Percentiles rank a stretch among this genome's conserved stretches.
phyloP scores from a whole-genome alignment of 2,329 filamentous ascomycete species.

The Xylaria polymorpha region DNA sequence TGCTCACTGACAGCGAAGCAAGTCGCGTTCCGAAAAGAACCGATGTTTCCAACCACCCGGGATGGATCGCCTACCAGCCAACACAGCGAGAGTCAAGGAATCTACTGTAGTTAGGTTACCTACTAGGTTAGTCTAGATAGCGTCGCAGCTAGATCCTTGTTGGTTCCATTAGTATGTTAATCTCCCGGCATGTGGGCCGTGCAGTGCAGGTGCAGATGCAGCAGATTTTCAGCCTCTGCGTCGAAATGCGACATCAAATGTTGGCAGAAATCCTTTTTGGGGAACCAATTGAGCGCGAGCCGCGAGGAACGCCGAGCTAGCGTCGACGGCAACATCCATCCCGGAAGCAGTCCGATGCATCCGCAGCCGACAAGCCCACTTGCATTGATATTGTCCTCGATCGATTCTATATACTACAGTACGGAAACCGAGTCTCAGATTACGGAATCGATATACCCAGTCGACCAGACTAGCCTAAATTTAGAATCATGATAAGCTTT shows the following conservation, averaged over 20 bases:
- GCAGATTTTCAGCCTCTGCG: slow-evolving; percentile 6
- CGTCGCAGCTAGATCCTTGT: neutral
- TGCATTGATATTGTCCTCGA: neutral
- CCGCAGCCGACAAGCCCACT: neutral
- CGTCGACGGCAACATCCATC: neutral
- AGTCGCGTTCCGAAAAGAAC: slow-evolving; percentile 20
- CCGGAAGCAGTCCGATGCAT: neutral
- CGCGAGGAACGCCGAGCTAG: neutral
- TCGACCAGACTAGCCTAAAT: neutral
- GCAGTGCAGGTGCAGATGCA: slow-evolving; percentile 9
- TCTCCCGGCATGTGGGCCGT: slow-evolving; percentile 4
- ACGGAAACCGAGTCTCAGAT: slow-evolving; percentile 6
- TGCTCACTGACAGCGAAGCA: neutral
- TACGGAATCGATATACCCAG: neutral
- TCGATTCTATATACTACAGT: too few species aligned
- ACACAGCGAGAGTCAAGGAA: neutral
- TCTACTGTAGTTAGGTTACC: neutral
- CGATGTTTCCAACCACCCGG: slow-evolving; percentile 6
- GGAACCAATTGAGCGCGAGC: neutral
- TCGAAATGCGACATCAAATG: neutral
- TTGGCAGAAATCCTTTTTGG: neutral
- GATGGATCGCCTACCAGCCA: neutral
- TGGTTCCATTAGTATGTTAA: slow-evolving; percentile 3
- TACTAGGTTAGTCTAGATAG: neutral
- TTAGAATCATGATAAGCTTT: slow-evolving; percentile 14